Evolutionary conservation across 2,329 filamentous ascomycete genomes (phyloP), one percentile per base, ranked within the genome.

Genomic region (Pezicula rhizophila): DNA sequence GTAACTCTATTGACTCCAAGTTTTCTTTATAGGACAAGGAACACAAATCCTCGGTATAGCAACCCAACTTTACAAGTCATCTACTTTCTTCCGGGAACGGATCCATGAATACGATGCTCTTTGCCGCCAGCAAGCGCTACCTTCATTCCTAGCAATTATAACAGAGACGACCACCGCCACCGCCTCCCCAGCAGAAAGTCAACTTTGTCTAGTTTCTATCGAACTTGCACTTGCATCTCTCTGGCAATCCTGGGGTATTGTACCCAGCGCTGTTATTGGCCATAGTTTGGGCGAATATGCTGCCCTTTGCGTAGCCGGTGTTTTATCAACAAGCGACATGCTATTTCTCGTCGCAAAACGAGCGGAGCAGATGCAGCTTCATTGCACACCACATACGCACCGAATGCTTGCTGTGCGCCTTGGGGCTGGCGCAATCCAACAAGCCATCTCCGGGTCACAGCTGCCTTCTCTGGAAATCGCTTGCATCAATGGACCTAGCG

Each of bases 201-300:
- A 82, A 63, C 70, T 80, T 10, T 76, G 71, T 1, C 62, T 77
- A 4, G 68, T 66, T 41, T 74, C 71, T 47, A 71, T 80, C 37
- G 72, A 82, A 63, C 80, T 58, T 67, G 77, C 79, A 3, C 65
- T 82, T 8, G 73, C 74, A 2, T 70, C 69, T 34, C 66, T 80
- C 2, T 82, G 78, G 78, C 59, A 51, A 14, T 76, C 74, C 2
- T 78, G 76, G 73, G 77, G 76, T 20, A 66, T 82, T 45, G 66
- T 64, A 40, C 78, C 79, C 6, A 72, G 75, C 15, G 77, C 70
- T 3, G 77, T 81, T 2, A 61, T 80, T 15, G 78, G 78, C n/a
- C 78, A 80, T 64, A 87, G 82, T 57, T 69, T 89, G 18, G 85
- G 85, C 46, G 84, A 89, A 63, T 88, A 88, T 58, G 83, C 84